These are phyloP conservation scores for Fusarium succisae DNA, from an alignment of 2,329 filamentous ascomycete genomes.

Conservation along the genomic window DNA sequence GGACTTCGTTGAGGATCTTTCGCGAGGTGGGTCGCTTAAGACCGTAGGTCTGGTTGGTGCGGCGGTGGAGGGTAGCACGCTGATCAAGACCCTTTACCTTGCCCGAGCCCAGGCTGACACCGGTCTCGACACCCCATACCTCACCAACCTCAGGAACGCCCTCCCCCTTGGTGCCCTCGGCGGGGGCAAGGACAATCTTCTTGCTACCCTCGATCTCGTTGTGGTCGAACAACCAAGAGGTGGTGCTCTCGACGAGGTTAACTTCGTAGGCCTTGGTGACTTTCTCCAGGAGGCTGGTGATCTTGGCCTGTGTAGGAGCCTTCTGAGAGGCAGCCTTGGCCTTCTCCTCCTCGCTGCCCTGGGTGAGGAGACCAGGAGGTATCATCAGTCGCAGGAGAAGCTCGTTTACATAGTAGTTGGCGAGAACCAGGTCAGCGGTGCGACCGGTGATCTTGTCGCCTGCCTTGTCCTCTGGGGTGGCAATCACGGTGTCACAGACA, in stretches of 20 bases:
- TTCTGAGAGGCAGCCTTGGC: slow-evolving; percentile 87
- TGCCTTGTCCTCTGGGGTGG: slow-evolving; percentile 68
- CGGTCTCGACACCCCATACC: slow-evolving; percentile 98
- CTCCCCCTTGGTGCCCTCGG: slow-evolving; percentile 90
- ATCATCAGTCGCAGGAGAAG: slow-evolving; percentile 90
- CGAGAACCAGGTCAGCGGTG: slow-evolving; percentile 86
- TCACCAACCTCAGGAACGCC: slow-evolving; percentile 88
- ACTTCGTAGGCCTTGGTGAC: slow-evolving; percentile 90
- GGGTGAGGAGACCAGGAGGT: slow-evolving; percentile 84
- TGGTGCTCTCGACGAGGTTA: slow-evolving; percentile 96
- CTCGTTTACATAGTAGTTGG: slow-evolving; percentile 96
- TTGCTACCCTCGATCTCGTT: slow-evolving; percentile 98
- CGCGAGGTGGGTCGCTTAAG: slow-evolving; percentile 94
- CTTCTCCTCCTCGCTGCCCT: slow-evolving; percentile 93
- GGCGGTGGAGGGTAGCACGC: slow-evolving; percentile 90
- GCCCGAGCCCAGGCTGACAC: slow-evolving; percentile 87
- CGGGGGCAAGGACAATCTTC: slow-evolving; percentile 93
- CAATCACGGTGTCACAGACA: slow-evolving; percentile 90
- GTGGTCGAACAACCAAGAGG: slow-evolving; percentile 93
- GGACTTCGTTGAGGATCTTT: slow-evolving; percentile 90
- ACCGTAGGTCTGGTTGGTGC: slow-evolving; percentile 89
- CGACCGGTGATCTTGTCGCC: slow-evolving; percentile 76
- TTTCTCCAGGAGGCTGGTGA: slow-evolving; percentile 89
- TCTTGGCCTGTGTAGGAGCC: slow-evolving; percentile 84
- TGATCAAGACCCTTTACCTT: slow-evolving; percentile 94